Percentiles rank a stretch among this genome's conserved stretches.
Conservation (phyloP, 768 basidiomycete genomes). For the Termitomyces eurrhizus region DNA sequence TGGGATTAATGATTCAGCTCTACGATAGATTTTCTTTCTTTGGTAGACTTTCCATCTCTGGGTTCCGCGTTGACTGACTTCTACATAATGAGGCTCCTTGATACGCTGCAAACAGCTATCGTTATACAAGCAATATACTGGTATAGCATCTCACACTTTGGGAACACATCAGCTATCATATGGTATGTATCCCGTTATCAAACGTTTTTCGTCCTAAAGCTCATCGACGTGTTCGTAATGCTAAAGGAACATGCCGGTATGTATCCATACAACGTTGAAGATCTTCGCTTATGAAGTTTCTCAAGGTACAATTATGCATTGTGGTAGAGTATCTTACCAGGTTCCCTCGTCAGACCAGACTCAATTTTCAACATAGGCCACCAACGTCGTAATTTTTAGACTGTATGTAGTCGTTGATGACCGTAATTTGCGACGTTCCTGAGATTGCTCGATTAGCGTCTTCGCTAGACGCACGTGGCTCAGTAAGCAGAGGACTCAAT, state of each 20-base stretch:
- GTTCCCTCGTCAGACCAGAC: neutral
- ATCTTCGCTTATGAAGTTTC: neutral
- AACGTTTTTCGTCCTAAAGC: neutral
- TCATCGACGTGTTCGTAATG: neutral
- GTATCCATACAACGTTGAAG: neutral
- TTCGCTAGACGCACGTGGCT: constrained; percentile 4
- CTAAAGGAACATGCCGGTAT: neutral
- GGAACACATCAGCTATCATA: neutral
- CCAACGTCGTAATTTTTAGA: neutral
- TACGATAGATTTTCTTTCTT: neutral
- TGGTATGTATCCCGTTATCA: neutral
- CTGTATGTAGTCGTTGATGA: neutral
- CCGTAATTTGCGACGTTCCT: neutral
- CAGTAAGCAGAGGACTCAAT: neutral
- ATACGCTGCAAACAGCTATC: constrained; percentile 2
- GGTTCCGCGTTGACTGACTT: neutral
- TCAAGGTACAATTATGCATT: constrained; percentile 2
- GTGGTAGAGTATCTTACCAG: neutral
- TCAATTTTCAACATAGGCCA: neutral
- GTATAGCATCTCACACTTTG: neutral
- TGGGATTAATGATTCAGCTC: neutral
- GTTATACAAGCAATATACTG: neutral
- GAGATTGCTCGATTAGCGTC: neutral
- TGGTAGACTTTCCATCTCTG: neutral
- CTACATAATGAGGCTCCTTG: neutral